Conservation (phyloP, 345 rosid genomes). For the Gossypium sturtianum region DNA sequence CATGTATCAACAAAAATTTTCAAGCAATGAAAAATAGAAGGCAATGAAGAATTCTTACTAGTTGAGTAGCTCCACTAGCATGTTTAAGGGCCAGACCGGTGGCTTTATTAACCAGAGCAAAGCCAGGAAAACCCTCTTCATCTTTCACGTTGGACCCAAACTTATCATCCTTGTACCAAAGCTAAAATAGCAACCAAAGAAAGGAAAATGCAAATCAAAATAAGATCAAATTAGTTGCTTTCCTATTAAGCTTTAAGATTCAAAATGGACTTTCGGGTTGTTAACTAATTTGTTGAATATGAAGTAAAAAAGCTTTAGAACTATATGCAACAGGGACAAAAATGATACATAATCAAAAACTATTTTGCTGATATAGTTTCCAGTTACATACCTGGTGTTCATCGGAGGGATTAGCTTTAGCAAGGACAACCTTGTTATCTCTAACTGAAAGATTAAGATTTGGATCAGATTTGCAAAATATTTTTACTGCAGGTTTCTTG, state of each 20-base stretch:
- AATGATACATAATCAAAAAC: neutral
- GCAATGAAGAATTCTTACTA: constrained; percentile 42
- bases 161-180: constrained; percentile 90
- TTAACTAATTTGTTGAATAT: too few species aligned
- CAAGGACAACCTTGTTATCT: constrained; percentile 57
- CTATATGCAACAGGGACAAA: too few species aligned
- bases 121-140: constrained; percentile 71
- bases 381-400: constrained; percentile 39
- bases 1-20: neutral
- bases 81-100: constrained; percentile 88
- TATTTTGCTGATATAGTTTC: neutral
- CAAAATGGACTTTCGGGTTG: neutral
- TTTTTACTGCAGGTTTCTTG: constrained; percentile 40
- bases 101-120: constrained; percentile 77
- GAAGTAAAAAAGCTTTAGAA: too few species aligned
- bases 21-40: neutral
- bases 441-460: constrained; percentile 49
- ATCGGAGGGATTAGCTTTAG: constrained; percentile 47
- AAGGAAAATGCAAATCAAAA: neutral
- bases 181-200: constrained; percentile 32
- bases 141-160: constrained; percentile 78
- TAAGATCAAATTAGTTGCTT: neutral
- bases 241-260: neutral
- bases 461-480: constrained; percentile 61
- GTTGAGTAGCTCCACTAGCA: constrained; percentile 63